Percentiles rank a stretch among this genome's conserved stretches.
phyloP scores from a whole-genome alignment of 108 stramenopile species.

The Cyclotella distinguenda region DNA sequence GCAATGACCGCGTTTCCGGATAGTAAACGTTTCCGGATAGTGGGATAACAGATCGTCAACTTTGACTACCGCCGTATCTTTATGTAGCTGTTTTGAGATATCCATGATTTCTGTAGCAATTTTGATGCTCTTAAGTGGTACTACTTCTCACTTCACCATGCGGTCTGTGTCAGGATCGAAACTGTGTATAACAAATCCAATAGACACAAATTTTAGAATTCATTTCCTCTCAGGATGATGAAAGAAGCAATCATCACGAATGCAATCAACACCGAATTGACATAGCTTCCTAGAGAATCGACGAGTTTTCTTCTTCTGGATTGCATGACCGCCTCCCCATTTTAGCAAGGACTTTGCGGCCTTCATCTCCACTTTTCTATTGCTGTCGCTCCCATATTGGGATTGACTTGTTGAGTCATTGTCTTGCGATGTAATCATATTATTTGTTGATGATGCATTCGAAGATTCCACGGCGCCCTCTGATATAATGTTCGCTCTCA shows the following conservation, averaged over 20 bases:
- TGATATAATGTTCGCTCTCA: slow-evolving; percentile 27
- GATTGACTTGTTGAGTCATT: not conserved
- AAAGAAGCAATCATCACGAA: slow-evolving; percentile 84
- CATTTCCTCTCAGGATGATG: slow-evolving; percentile 57
- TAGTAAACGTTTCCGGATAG: no score
- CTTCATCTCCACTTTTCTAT: slow-evolving; percentile 15
- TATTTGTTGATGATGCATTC: no score
- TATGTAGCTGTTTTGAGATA: no score
- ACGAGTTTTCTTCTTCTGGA: slow-evolving; percentile 66
- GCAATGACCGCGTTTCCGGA: no score
- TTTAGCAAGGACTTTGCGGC: slow-evolving; percentile 85
- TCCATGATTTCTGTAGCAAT: no score
- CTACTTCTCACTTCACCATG: no score
- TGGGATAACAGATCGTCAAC: no score
- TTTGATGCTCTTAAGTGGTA: no score
- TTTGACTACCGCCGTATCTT: no score
- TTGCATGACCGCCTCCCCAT: slow-evolving; percentile 91
- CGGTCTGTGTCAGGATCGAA: not conserved
- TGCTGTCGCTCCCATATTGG: not conserved
- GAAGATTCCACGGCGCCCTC: slow-evolving; percentile 19
- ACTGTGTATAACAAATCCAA: no score
- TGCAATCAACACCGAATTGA: slow-evolving; percentile 75
- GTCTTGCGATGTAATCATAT: no score
- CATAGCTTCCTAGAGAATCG: slow-evolving; percentile 58
- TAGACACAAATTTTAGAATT: no score